These are phyloP conservation scores for Tricholoma matsutake DNA, from an alignment of 768 basidiomycete genomes.

Conservation along the genomic window DNA sequence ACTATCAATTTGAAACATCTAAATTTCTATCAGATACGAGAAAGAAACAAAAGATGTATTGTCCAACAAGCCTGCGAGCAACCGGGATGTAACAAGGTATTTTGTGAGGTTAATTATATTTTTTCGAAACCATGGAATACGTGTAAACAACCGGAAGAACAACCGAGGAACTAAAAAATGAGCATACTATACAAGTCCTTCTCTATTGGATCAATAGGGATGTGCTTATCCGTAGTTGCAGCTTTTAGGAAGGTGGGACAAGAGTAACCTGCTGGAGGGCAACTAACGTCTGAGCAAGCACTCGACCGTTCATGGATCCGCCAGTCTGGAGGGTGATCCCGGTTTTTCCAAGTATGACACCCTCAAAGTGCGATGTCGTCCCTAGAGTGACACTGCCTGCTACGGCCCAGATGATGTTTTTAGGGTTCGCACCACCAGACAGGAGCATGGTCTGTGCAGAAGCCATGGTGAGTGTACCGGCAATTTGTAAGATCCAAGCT, in stretches of 20 bases:
- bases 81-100: neutral
- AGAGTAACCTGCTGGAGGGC: conserved; percentile 1
- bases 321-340: no score
- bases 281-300: neutral
- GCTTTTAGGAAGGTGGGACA: conserved; percentile 1
- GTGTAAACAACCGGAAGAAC: neutral
- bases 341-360: no score
- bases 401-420: no score
- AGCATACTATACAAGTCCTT: neutral
- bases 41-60: neutral
- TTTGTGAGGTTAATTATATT: neutral
- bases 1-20: neutral
- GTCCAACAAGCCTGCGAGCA: neutral
- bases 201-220: neutral
- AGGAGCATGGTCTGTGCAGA: no score
- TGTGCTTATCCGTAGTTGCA: neutral
- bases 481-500: no score
- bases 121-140: neutral
- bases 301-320: conserved; percentile 5
- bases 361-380: no score
- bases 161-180: neutral
- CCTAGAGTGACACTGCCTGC: no score
- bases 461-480: no score
- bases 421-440: no score
- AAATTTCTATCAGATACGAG: neutral